phyloP scores from a whole-genome alignment of 495 filamentous ascomycete species.

The Durotheca rogersii region DNA sequence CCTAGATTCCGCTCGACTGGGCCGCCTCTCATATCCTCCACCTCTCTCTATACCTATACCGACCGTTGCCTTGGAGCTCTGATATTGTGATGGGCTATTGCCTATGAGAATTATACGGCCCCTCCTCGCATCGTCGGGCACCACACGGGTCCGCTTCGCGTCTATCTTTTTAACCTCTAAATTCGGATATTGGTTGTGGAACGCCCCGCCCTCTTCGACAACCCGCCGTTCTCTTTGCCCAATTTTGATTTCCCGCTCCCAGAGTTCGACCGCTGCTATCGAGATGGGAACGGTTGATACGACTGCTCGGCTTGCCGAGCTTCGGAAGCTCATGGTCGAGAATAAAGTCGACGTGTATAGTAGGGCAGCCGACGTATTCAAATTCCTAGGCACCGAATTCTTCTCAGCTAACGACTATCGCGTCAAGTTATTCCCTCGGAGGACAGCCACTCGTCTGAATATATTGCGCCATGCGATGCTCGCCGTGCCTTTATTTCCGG shows the following conservation, averaged over 20 bases:
- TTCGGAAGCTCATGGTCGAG: conserved; percentile 87
- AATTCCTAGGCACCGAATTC: conserved; percentile 1
- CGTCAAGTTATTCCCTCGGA: conserved; percentile 87
- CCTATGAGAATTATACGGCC: conserved; percentile 23
- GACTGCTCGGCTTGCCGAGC: conserved; percentile 67
- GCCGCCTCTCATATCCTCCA: not conserved
- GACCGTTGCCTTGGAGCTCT: not conserved
- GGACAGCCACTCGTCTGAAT: conserved; percentile 97
- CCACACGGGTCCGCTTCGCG: conserved; percentile 12
- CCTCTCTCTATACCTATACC: not conserved
- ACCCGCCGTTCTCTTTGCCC: not conserved
- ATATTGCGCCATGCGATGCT: conserved; percentile 91
- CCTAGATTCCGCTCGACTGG: not conserved
- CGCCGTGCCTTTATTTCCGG: conserved; percentile 91
- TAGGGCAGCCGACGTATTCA: conserved; percentile 50
- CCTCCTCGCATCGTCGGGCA: conserved; percentile 18
- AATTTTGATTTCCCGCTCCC: conserved; percentile 16
- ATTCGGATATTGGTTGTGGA: conserved; percentile 16
- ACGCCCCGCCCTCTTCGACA: conserved; percentile 1
- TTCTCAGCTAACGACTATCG: conserved; percentile 16
- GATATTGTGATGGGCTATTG: conserved; percentile 7
- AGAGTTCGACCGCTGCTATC: conserved; percentile 30
- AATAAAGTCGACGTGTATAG: conserved; percentile 90
- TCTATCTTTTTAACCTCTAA: conserved; percentile 8
- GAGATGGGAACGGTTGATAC: conserved; percentile 88